Evolutionary conservation across 2,329 filamentous ascomycete genomes (phyloP).

Genomic region (Sclerotinia borealis): DNA sequence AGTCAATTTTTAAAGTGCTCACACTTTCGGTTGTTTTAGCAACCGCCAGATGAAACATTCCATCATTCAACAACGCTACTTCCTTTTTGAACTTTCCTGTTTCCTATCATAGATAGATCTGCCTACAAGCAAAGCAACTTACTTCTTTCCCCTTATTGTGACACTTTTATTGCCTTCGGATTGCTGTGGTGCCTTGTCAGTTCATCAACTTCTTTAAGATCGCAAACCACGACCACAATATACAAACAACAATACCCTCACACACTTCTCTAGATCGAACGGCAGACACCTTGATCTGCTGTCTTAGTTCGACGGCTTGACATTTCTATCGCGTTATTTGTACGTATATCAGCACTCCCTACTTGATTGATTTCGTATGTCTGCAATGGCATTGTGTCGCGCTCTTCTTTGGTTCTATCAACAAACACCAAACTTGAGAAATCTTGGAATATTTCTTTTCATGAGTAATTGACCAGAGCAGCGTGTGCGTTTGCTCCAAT

Average conservation of each 20-base stretch:
- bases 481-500: neutral
- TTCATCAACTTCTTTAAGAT: neutral
- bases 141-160: neutral
- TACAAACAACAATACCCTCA: neutral
- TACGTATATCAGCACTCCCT: neutral
- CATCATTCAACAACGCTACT: neutral
- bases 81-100: neutral
- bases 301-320: neutral
- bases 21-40: neutral
- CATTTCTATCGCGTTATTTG: neutral
- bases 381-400: neutral
- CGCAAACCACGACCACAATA: neutral
- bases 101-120: neutral
- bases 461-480: neutral
- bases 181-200: neutral
- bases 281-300: neutral
- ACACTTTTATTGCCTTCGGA: neutral
- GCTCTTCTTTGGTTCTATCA: neutral
- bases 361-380: neutral
- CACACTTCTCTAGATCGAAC: neutral
- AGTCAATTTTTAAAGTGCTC: neutral
- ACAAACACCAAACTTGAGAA: slow-evolving; percentile 6
- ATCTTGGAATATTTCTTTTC: neutral
- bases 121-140: neutral
- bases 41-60: neutral